Percentiles rank a stretch among this genome's conserved stretches.
These are phyloP conservation scores for Cymbopogon flexuosus DNA, from an alignment of 202 grass and related monocot genomes.

Conservation along the genomic window DNA sequence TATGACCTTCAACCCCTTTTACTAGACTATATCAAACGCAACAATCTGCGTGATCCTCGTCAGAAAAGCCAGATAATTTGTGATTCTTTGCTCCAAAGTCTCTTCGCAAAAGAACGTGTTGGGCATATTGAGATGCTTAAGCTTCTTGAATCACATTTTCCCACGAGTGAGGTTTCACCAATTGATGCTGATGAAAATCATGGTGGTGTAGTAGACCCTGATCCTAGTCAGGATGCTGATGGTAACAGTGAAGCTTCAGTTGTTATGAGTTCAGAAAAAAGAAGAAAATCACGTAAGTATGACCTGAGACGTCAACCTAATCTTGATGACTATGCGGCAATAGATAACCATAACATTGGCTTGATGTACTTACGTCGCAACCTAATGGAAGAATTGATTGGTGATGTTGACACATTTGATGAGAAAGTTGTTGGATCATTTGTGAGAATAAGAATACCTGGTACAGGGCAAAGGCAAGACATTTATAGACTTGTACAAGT, in stretches of 20 bases:
- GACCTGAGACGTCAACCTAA: constrained; percentile 56
- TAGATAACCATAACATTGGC: constrained; percentile 91
- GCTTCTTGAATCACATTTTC: constrained; percentile 93
- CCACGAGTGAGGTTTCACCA: constrained; percentile 50
- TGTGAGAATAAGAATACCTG: constrained; percentile 96
- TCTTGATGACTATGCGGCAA: constrained; percentile 86
- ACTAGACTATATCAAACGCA: constrained; percentile 76
- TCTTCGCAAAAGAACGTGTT: constrained; percentile 72
- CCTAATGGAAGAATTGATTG: constrained; percentile 88
- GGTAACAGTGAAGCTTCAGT: constrained; percentile 73
- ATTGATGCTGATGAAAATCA: constrained; percentile 67
- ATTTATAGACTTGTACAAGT: constrained; percentile 93
- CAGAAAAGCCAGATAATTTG: constrained; percentile 87
- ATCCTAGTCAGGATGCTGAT: constrained; percentile 66
- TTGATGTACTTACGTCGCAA: constrained; percentile 88
- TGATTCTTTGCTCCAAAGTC: constrained; percentile 77
- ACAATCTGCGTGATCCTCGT: constrained; percentile 75
- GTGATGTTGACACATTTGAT: constrained; percentile 57
- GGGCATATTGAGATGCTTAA: constrained; percentile 99
- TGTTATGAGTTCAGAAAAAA: constrained; percentile 65
- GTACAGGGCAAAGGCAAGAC: constrained; percentile 80
- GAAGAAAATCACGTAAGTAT: constrained; percentile 62
- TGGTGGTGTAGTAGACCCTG: constrained; percentile 93
- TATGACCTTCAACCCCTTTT: constrained; percentile 81
- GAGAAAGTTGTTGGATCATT: constrained; percentile 88